Conservation (phyloP, 2,329 filamentous ascomycete genomes). For the Chrysoporthe deuterocubensis region DNA sequence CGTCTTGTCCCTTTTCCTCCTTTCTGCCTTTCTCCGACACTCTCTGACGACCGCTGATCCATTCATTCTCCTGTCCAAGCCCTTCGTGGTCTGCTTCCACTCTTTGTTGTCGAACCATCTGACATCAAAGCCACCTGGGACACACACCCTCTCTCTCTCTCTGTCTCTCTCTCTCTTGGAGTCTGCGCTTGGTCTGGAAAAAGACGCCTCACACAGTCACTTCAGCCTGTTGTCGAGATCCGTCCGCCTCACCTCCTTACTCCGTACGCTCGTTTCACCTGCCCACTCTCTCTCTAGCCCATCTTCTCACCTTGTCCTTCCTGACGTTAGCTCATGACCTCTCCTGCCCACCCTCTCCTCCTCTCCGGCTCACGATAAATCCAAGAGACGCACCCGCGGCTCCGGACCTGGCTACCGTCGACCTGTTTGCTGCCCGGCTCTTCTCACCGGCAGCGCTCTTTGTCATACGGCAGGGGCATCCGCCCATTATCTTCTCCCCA, state of each 20-base stretch:
- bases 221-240: conserved; percentile 28
- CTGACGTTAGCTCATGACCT: conserved; percentile 30
- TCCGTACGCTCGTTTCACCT: conserved; percentile 35
- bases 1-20: conserved; percentile 22
- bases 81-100: conserved; percentile 22
- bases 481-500: conserved; percentile 51
- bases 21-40: conserved; percentile 23
- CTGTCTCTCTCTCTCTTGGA: conserved; percentile 19
- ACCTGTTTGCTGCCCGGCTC: conserved; percentile 10
- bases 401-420: conserved; percentile 8
- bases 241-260: conserved; percentile 31
- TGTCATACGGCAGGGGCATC: conserved; percentile 17
- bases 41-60: conserved; percentile 25
- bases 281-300: conserved; percentile 32
- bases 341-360: conserved; percentile 29
- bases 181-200: conserved; percentile 26
- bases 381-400: conserved; percentile 12
- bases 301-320: conserved; percentile 29
- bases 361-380: conserved; percentile 8
- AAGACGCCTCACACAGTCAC: conserved; percentile 20
- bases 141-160: conserved; percentile 2
- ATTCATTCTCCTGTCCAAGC: conserved; percentile 13
- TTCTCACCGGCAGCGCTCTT: conserved; percentile 15
- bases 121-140: conserved; percentile 28
- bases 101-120: conserved; percentile 20